Evolutionary conservation across 176 grass and related monocot species (phyloP).

Genomic region (Dendrocalamus sinicus): DNA sequence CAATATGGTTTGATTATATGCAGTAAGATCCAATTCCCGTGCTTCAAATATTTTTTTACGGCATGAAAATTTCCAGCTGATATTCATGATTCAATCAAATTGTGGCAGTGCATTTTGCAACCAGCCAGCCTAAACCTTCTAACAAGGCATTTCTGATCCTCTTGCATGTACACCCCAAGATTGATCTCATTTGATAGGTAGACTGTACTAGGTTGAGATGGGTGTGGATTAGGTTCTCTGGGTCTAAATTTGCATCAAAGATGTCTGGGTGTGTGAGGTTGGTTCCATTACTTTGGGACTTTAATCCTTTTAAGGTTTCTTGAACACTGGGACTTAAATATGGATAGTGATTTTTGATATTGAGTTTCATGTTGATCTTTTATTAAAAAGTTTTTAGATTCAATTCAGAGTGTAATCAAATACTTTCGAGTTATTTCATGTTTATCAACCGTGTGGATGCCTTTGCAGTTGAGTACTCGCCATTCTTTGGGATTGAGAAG

Average conservation of each 20-base stretch:
- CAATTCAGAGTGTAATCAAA: conserved; percentile 20
- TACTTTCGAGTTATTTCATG: conserved; percentile 25
- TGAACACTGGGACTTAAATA: background rate
- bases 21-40: background rate
- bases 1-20: background rate
- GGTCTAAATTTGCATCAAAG: background rate
- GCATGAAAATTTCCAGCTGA: background rate
- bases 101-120: background rate
- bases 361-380: background rate
- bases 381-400: conserved; percentile 5
- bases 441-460: conserved; percentile 19
- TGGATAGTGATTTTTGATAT: background rate
- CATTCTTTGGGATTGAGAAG: conserved; percentile 95
- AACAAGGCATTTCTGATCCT: background rate
- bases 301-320: background rate
- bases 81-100: conserved; percentile 11
- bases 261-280: conserved; percentile 1
- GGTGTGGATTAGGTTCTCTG: background rate
- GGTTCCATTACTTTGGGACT: background rate
- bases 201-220: background rate
- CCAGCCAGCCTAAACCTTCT: background rate
- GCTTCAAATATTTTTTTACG: background rate
- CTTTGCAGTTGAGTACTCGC: conserved; percentile 82
- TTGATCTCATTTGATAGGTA: background rate
- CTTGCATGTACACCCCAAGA: background rate